Base-by-base conservation (phyloP, 345 rosid species). In the Eucalyptus curtisii region DNA sequence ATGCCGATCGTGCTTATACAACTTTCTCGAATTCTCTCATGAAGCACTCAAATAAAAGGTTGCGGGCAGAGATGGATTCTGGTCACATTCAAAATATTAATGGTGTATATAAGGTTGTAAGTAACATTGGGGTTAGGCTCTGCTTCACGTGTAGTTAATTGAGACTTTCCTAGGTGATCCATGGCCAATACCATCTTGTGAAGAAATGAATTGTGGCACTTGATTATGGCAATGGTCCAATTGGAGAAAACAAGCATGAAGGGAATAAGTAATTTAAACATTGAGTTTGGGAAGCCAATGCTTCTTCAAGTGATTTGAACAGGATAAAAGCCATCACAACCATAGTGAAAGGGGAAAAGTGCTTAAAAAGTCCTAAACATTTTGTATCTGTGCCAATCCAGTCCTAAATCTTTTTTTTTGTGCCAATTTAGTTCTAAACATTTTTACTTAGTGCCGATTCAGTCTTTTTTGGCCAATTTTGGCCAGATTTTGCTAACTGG, bases 41-140 rank as follows among this genome's bases (percentile, higher is more conserved):
- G 27, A 59, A 59, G 31, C 68, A 27, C 8, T 59, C 31, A 10
- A 6, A 59, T 59, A 27, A 12, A 59, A 59, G 0, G 16, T 59
- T 59, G 1, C 8, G 0, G 6, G 16, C 0, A 59, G 0, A 59
- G 68, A 25, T 12, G 16, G 3, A 59, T 59, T 12, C 16, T 59
- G 0, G 3, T 16, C 8, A 59, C 15, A 7, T 59, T 59, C 16
- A 59, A 59, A 59, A 59, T 59, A 27, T 59, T 8, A 64, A 64
- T 64, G 40, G 76, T 64, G 20, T 14, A 64, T 15, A 8, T n/a
- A 64, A n/a, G 40, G 40, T 8, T 52, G 57, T 6, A 61, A 61
- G 71, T 61, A 61, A 61, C 71, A 61, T 13, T 61, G 19, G 19
- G 10, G 16, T 30, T 61, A 7, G 71, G 71, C 37, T 30, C 0